A percentile compares a stretch with the other conserved stretches of the same genome.
These are phyloP conservation scores for Asterophora parasitica DNA, from an alignment of 768 basidiomycete genomes.

Conservation along the genomic window DNA sequence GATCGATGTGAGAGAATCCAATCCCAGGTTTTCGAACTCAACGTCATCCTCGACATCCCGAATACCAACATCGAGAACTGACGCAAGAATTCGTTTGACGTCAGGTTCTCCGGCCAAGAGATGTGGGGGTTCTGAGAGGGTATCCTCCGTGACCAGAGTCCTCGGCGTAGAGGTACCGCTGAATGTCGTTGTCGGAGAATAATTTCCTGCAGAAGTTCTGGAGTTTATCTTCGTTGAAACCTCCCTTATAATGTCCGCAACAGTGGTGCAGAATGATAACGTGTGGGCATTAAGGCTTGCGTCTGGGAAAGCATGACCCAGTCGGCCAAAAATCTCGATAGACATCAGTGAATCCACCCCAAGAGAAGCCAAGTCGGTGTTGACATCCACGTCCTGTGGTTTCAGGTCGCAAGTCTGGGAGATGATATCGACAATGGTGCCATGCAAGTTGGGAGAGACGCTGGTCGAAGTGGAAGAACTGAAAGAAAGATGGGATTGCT, in stretches of 20 bases:
- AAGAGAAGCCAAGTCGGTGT: constrained; percentile 43
- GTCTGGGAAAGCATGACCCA: constrained; percentile 32
- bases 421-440: constrained; percentile 32
- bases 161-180: constrained; percentile 28
- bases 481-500: background rate
- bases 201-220: background rate
- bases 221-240: constrained; percentile 17
- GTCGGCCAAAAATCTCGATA: constrained; percentile 45
- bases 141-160: constrained; percentile 37
- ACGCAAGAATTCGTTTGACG: constrained; percentile 37
- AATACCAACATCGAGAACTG: constrained; percentile 39
- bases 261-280: constrained; percentile 30
- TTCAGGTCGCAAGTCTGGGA: constrained; percentile 38
- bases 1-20: constrained; percentile 63
- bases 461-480: background rate
- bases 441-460: constrained; percentile 18
- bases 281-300: constrained; percentile 24
- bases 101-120: constrained; percentile 19
- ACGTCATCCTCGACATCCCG: constrained; percentile 38
- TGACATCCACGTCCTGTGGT: constrained; percentile 26
- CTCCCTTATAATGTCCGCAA: constrained; percentile 31
- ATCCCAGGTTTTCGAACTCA: constrained; percentile 46
- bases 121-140: constrained; percentile 16
- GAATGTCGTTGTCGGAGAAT: constrained; percentile 12
- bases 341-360: constrained; percentile 64